Evolutionary conservation across 495 filamentous ascomycete genomes (phyloP).

Genomic region (Filosporella fistucella): DNA sequence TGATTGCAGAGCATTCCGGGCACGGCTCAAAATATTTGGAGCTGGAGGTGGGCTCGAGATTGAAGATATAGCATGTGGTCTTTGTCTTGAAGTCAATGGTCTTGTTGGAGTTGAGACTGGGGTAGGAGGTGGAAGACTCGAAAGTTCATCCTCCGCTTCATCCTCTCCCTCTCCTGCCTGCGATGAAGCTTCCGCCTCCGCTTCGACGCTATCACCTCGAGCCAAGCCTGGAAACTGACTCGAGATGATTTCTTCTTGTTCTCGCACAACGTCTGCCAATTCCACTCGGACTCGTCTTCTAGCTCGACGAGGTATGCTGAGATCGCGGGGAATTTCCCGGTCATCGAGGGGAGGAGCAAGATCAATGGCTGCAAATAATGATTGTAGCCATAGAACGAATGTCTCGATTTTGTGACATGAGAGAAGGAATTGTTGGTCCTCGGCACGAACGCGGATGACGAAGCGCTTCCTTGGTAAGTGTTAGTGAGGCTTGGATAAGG

Average conservation of each 20-base stretch:
- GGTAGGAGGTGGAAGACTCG: too few species aligned
- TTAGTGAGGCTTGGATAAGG: slow-evolving; percentile 12
- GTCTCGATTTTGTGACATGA: slow-evolving; percentile 46
- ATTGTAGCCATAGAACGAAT: slow-evolving; percentile 52
- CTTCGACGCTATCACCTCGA: background rate
- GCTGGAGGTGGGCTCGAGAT: too few species aligned
- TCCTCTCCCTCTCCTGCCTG: background rate
- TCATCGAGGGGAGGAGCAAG: slow-evolving; percentile 49
- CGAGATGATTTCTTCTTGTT: slow-evolving; percentile 27
- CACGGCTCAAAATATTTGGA: too few species aligned
- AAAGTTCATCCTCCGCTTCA: background rate
- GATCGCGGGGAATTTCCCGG: slow-evolving; percentile 20
- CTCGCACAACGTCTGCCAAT: slow-evolving; percentile 5
- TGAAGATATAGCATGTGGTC: too few species aligned
- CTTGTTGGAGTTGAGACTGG: too few species aligned
- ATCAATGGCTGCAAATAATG: slow-evolving; percentile 47
- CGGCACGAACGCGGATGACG: slow-evolving; percentile 57
- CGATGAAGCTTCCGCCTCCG: background rate
- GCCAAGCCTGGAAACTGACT: slow-evolving; percentile 20
- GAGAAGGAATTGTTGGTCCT: slow-evolving; percentile 61
- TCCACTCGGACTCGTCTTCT: slow-evolving; percentile 3
- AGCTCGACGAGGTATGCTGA: slow-evolving; percentile 16
- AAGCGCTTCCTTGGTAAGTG: slow-evolving; percentile 38
- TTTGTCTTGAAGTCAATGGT: too few species aligned
- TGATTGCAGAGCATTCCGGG: slow-evolving; percentile 13